phyloP scores from a whole-genome alignment of 2,329 filamentous ascomycete genomes.

The Metarhizium rileyi region DNA sequence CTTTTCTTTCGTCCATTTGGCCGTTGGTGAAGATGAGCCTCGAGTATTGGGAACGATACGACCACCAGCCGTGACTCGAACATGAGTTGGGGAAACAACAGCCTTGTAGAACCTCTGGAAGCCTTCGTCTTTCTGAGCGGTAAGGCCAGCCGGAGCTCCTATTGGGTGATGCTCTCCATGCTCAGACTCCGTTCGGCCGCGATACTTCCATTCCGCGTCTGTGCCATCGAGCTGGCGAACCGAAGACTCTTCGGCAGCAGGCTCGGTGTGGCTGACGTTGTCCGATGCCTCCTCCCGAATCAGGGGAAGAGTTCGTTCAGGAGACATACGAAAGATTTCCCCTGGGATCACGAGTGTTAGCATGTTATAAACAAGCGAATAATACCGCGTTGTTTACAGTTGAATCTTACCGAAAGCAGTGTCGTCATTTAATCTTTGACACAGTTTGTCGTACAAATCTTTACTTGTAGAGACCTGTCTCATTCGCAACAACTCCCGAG shows the following conservation, averaged over 20 bases:
- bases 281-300: constrained; percentile 21
- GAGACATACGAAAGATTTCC: constrained; percentile 22
- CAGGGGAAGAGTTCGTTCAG: constrained; percentile 17
- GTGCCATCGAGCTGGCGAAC: constrained; percentile 29
- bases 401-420: constrained; percentile 29
- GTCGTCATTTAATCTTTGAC: constrained; percentile 27
- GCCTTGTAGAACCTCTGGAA: constrained; percentile 59
- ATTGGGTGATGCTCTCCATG: constrained; percentile 36
- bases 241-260: constrained; percentile 9
- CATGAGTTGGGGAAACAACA: constrained; percentile 57
- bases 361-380: neutral
- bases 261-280: constrained; percentile 4
- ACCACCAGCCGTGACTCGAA: constrained; percentile 57
- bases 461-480: constrained; percentile 16
- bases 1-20: constrained; percentile 39
- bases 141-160: constrained; percentile 41
- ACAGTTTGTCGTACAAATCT: constrained; percentile 19
- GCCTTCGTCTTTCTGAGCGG: constrained; percentile 51
- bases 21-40: constrained; percentile 39
- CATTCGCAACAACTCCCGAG: constrained; percentile 33
- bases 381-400: neutral
- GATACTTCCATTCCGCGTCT: constrained; percentile 34
- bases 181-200: constrained; percentile 35
- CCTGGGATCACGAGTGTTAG: constrained; percentile 10
- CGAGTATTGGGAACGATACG: constrained; percentile 57